A percentile compares a stretch with the other conserved stretches of the same genome.
These are phyloP conservation scores for Zasmidium angulare DNA, from an alignment of 2,329 filamentous ascomycete genomes.

Conservation along the genomic window DNA sequence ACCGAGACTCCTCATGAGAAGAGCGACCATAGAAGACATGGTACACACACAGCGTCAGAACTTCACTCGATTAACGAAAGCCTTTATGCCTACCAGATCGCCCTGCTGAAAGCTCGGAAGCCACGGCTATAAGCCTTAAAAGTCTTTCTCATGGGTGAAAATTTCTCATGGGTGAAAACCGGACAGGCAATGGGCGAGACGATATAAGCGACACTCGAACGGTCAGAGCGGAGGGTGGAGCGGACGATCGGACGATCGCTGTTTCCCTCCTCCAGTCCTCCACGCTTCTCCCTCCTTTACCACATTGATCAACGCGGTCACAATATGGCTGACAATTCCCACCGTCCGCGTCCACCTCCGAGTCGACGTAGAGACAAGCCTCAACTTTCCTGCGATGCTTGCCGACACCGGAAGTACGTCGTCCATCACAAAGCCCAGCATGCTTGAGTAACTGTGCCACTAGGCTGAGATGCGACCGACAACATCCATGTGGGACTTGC, in stretches of 20 bases:
- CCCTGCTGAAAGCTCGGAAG: too few species aligned
- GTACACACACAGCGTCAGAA: too few species aligned
- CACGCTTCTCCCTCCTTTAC: neutral
- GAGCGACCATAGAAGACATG: too few species aligned
- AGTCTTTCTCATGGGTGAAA: too few species aligned
- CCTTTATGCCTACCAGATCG: too few species aligned
- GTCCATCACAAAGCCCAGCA: neutral
- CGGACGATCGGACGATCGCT: neutral
- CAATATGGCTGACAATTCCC: neutral
- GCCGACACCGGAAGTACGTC: neutral
- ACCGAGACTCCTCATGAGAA: too few species aligned
- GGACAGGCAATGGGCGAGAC: too few species aligned
- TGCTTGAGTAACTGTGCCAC: neutral
- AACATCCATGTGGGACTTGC: conserved; percentile 6
- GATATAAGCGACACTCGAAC: too few species aligned
- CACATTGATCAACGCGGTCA: neutral
- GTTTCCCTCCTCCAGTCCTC: neutral
- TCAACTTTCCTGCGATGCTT: neutral
- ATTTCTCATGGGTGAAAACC: too few species aligned
- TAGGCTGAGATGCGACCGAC: conserved; percentile 6
- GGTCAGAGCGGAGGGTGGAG: neutral
- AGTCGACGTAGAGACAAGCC: neutral
- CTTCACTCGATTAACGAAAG: too few species aligned
- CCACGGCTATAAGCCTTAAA: too few species aligned
- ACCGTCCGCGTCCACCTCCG: neutral